Evolutionary conservation across 2,329 filamentous ascomycete species (phyloP), one percentile per base, ranked within the genome.

Genomic region (Blumeriella jaapii): DNA sequence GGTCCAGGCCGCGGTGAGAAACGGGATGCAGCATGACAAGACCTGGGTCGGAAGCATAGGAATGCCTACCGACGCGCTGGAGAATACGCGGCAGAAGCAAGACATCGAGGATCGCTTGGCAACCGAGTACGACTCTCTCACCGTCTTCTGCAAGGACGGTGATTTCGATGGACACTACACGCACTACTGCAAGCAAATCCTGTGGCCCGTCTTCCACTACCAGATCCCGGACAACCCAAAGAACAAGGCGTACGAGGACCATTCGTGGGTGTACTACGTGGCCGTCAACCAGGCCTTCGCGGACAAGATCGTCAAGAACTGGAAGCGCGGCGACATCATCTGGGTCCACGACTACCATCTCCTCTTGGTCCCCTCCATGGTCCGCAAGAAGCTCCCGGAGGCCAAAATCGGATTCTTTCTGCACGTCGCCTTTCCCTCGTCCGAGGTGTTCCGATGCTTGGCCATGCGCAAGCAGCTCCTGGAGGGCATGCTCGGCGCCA

Each of bases 131-230:
- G 76, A 91, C 48, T 86, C 84, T 51, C 60, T 93, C 46, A 76
- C 82, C 2, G 86, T 95, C 20, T 93, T 81, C 57, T 81, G 83
- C 58, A 82, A 76, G 41, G 89, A 96, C 61, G 85, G 81, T 55
- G 87, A 96, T 59, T 86, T 95, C 55, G 82, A 95, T 52, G 86
- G 87, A 1, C 87, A 94, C 60, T 96, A 96, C 55, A 75, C 80
- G 9, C 87, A 95, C 60, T 96, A 91, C 57, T 95, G 87, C 76
- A 96, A 96, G 64, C 85, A 89, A 54, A 94, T 96, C 36, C 68
- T 96, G 5, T 96, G 89, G 89, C 89, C 89, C 1, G 87, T 95
- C 41, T 93, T 96, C 59, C 87, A 96, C 61, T 96, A 96, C 58
- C 87, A 95, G 59, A 93, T 96, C 40, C 91, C 89, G 0, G 91